phyloP scores from a whole-genome alignment of 225 moss, liverwort and hornwort species.

The Bryum argenteum region DNA sequence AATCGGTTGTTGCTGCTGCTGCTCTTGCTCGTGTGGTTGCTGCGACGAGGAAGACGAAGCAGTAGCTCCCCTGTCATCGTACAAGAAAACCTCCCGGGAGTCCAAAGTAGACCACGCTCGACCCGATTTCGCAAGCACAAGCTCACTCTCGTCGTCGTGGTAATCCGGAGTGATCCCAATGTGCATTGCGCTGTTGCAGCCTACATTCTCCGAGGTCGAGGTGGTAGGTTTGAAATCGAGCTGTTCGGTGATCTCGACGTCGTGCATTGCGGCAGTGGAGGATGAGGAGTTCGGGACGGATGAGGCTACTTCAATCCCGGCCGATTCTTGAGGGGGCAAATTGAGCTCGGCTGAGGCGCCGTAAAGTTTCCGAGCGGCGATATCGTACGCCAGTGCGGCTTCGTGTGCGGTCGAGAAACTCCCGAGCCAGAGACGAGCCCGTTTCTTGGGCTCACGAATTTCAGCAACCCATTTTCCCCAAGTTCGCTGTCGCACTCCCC shows the following conservation, averaged over 20 bases:
- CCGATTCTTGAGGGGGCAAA: constrained; percentile 39
- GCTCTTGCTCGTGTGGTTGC: background rate
- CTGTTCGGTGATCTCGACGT: constrained; percentile 27
- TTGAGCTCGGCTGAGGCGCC: constrained; percentile 67
- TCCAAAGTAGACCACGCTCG: constrained; percentile 20
- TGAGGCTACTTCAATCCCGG: constrained; percentile 11
- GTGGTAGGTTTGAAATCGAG: background rate
- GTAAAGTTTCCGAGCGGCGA: constrained; percentile 65
- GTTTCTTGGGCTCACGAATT: constrained; percentile 76
- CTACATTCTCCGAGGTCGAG: background rate
- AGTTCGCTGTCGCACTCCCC: constrained; percentile 74
- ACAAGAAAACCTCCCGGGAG: background rate
- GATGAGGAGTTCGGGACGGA: background rate
- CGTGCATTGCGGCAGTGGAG: constrained; percentile 16
- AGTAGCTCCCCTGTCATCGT: constrained; percentile 14
- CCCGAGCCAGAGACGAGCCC: constrained; percentile 70
- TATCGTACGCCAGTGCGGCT: constrained; percentile 72
- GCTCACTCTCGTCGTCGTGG: constrained; percentile 9
- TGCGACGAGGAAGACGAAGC: constrained; percentile 23
- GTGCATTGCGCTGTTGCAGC: constrained; percentile 35
- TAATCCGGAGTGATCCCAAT: constrained; percentile 4
- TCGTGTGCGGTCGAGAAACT: constrained; percentile 71
- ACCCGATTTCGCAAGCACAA: constrained; percentile 22
- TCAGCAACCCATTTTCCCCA: constrained; percentile 91
- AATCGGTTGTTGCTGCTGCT: constrained; percentile 2